Evolutionary conservation across 768 basidiomycete species (phyloP).

Genomic region (Suillus sp.): DNA sequence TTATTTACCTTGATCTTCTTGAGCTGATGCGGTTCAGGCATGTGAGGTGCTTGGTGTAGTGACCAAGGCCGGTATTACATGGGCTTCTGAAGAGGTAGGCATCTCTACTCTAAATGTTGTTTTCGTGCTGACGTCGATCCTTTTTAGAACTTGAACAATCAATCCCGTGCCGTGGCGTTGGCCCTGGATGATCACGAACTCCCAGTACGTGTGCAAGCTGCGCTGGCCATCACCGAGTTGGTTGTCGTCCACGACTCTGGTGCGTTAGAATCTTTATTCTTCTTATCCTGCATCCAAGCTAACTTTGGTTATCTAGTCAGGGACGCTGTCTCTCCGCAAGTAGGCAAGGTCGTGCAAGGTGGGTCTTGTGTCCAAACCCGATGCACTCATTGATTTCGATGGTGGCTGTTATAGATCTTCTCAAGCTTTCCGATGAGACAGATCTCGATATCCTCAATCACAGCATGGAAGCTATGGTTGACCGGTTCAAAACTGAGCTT

Average conservation of each 20-base stretch:
- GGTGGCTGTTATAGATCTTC: not conserved
- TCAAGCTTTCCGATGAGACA: not conserved
- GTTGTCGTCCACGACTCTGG: conserved; percentile 64
- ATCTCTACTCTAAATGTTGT: not conserved
- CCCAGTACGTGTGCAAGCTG: conserved; percentile 84
- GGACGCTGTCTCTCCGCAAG: conserved; percentile 38
- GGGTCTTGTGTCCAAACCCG: conserved; percentile 13
- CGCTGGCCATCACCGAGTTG: conserved; percentile 78
- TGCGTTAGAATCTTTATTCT: conserved; percentile 31
- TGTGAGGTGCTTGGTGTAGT: conserved; percentile 80
- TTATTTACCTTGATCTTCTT: not conserved
- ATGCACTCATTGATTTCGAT: not conserved
- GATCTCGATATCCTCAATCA: conserved; percentile 2
- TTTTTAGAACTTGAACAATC: conserved; percentile 56
- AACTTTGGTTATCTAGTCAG: conserved; percentile 50
- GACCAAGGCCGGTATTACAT: conserved; percentile 67
- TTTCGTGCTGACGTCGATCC: not conserved
- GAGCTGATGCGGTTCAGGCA: conserved; percentile 48
- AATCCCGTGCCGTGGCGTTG: conserved; percentile 66
- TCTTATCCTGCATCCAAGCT: not conserved
- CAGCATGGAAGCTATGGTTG: conserved; percentile 1
- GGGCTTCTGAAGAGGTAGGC: conserved; percentile 62
- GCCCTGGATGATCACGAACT: conserved; percentile 77
- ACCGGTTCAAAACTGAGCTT: not conserved
- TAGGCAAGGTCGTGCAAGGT: conserved; percentile 71